Base-by-base conservation (phyloP, 345 rosid species). In the Heritiera fomes region DNA sequence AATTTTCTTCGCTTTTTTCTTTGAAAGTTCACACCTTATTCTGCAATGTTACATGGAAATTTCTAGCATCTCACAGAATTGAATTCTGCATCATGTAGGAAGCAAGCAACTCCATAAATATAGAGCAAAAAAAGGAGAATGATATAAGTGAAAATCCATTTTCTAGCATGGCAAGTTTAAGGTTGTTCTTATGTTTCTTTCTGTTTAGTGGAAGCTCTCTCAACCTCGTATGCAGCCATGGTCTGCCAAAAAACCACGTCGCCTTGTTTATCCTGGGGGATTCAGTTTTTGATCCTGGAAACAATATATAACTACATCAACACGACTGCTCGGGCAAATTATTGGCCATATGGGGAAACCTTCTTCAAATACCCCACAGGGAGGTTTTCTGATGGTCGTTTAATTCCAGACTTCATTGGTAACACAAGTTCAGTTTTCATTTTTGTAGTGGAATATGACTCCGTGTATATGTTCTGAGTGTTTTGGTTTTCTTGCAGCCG, bases 391-490 rank as follows among this genome's bases (percentile, higher is more conserved):
- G 38, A 40, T n/a, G 66, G 64, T 12, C 40, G 40, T 58, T 32
- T 85, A 2, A 71, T 82, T 6, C 49, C 87, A 0, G 83, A 87
- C 65, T 85, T 83, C n/a, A 70, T 81, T 2, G 77, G 87, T 77
- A 77, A 2, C 66, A n/a, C 30, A 28, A 4, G 0, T 13, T 30
- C 2, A 64, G 0, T 20, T 13, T n/a, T n/a, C 32, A 17, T 2
- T 1, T 41, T 40, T 18, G 12, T 74, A 18, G 3, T 41, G 66
- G 40, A 58, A 58, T 74, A 43, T 38, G 1, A 17, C 28, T 53
- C 28, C 28, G 53, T 40, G 5, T 43, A 43, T 43, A 5, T 43
- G 45, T 43, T 43, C 45, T 43, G 7, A 43, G 45, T 43, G 45
- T 43, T 43, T 43, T 43, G 45, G 45, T 43, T 6, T 43, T 43